Conservation (phyloP, 2,329 filamentous ascomycete species). For the Phialocephala sp. region DNA sequence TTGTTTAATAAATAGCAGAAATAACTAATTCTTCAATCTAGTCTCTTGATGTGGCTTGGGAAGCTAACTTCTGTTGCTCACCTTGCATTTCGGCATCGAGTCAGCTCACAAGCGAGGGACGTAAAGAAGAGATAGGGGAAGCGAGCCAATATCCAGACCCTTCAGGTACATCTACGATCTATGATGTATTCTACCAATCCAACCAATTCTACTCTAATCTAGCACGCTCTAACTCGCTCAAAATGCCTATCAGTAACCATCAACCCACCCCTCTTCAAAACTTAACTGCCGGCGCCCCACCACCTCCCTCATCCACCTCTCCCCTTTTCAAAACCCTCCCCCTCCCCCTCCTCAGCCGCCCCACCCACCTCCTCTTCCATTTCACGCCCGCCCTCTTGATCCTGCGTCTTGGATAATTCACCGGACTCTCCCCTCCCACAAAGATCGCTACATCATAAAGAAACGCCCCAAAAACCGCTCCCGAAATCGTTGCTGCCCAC, state of each 20-base stretch:
- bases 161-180: background rate
- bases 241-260: too few relatives aligned
- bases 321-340: background rate
- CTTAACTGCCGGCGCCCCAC: background rate
- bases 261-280: background rate
- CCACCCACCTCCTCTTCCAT: slow-evolving; percentile 44
- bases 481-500: slow-evolving; percentile 47
- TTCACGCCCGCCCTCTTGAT: slow-evolving; percentile 51
- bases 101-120: background rate
- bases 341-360: slow-evolving; percentile 24
- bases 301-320: background rate
- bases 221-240: too few relatives aligned
- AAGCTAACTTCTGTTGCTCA: too few relatives aligned
- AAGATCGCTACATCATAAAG: slow-evolving; percentile 59
- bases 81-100: background rate
- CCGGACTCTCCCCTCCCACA: slow-evolving; percentile 55
- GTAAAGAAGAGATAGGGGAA: background rate
- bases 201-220: background rate
- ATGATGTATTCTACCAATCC: background rate
- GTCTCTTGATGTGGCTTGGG: too few relatives aligned
- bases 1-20: too few relatives aligned
- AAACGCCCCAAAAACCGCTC: slow-evolving; percentile 51
- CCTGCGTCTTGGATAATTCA: slow-evolving; percentile 54
- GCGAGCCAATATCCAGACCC: background rate
- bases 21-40: too few relatives aligned